Evolutionary conservation across 768 basidiomycete species (phyloP).

Genomic region (Pleurotus cornucopiae): DNA sequence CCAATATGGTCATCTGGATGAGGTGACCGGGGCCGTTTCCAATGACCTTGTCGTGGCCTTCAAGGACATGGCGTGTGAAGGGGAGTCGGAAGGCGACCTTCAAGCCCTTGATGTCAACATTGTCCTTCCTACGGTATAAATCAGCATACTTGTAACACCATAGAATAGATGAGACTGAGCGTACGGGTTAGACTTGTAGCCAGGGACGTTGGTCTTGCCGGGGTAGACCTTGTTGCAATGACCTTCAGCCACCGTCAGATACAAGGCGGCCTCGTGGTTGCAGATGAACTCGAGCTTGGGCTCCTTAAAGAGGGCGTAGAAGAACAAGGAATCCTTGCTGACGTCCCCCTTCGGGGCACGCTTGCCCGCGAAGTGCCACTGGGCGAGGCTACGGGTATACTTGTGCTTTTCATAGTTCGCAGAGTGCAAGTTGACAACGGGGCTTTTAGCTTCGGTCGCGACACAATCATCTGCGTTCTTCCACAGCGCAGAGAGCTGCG

Average conservation of each 20-base stretch:
- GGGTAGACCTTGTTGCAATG: conserved; percentile 14
- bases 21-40: conserved; percentile 3
- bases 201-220: background rate
- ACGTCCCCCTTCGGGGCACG: conserved; percentile 9
- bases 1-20: conserved; percentile 12
- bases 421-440: background rate
- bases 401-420: background rate
- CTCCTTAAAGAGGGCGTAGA: conserved; percentile 14
- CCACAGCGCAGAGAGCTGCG: conserved; percentile 13
- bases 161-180: background rate
- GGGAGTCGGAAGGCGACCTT: conserved; percentile 10
- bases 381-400: conserved; percentile 12
- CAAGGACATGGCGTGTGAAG: conserved; percentile 6
- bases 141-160: background rate
- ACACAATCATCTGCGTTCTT: conserved; percentile 12
- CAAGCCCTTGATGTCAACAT: conserved; percentile 6
- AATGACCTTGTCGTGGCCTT: conserved; percentile 1
- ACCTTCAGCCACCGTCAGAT: conserved; percentile 13
- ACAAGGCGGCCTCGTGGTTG: conserved; percentile 18
- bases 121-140: conserved; percentile 1
- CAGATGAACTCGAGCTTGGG: conserved; percentile 20
- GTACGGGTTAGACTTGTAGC: conserved; percentile 7
- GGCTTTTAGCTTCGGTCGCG: conserved; percentile 5
- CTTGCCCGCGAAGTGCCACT: conserved; percentile 10
- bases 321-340: conserved; percentile 12